Percentiles rank a stretch among this genome's conserved stretches.
phyloP scores from a whole-genome alignment of 2,329 filamentous ascomycete species.

The Alternaria sp. region DNA sequence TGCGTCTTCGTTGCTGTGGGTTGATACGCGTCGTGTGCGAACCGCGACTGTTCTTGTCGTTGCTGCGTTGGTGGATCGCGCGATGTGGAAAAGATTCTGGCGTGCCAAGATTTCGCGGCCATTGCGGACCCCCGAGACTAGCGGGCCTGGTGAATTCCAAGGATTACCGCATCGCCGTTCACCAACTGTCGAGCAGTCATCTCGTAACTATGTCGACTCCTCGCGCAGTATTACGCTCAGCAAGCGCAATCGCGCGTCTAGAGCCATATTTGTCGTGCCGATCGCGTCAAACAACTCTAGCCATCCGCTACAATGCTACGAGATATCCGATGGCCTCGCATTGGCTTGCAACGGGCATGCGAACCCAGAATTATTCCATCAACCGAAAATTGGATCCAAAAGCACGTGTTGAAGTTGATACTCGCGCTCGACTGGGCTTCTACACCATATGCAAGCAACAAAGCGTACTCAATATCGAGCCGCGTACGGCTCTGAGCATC shows the following conservation, averaged over 20 bases:
- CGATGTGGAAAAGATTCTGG: constrained; percentile 17
- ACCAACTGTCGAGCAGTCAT: background rate
- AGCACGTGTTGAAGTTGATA: constrained; percentile 29
- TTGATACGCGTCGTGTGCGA: constrained; percentile 6
- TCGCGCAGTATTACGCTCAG: constrained; percentile 16
- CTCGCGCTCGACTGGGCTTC: constrained; percentile 24
- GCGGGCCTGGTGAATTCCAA: background rate
- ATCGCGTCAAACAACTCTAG: constrained; percentile 13
- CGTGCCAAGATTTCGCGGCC: constrained; percentile 34
- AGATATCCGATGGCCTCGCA: background rate
- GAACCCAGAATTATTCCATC: constrained; percentile 20
- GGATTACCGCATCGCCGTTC: background rate
- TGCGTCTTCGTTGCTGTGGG: constrained; percentile 10
- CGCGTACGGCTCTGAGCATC: constrained; percentile 28
- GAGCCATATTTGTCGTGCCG: constrained; percentile 29
- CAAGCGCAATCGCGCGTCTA: constrained; percentile 8
- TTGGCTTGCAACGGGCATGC: background rate
- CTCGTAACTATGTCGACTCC: constrained; percentile 26
- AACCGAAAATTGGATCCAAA: constrained; percentile 22
- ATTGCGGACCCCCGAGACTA: constrained; percentile 27
- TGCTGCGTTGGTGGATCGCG: constrained; percentile 17
- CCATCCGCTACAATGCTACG: constrained; percentile 9
- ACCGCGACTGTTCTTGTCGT: constrained; percentile 33
- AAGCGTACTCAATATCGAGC: constrained; percentile 21
- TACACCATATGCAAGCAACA: constrained; percentile 27